Evolutionary conservation across 1,139 yeast species (phyloP), one percentile per base, ranked within the genome.

Genomic region (Suhomyces bribrorum): DNA sequence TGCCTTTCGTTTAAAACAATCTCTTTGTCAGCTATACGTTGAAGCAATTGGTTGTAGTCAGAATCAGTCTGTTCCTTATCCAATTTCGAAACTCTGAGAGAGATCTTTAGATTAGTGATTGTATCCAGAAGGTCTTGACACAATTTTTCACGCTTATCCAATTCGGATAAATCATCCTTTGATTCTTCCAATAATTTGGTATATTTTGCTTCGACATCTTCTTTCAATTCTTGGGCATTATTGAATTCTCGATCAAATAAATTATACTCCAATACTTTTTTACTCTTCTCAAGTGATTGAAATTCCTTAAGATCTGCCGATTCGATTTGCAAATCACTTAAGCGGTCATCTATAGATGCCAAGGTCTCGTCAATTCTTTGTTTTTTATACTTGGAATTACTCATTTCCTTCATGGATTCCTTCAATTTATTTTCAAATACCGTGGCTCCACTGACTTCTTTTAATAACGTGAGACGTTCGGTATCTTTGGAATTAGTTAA

Each of bases 381-480:
- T 45, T 83, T 75, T 52, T 88, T 87, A 46, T 72, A 73, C 45
- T 77, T 79, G 0, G 96, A 82, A 41, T 79, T 81, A 9, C 68
- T 69, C 89, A 92, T 86, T 50, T 88, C 92, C 52, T 83, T 84
- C 48, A 76, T 66, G 1, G 96, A 86, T 43, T 89, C 96, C 43
- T 77, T 77, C 40, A 90, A 68, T 54, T 88, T 86, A 34, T 76
- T 69, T 56, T 92, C 98, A 62, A 92, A 92, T 1, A 90, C 86
- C 43, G 83, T 84, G 1, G 97, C 96, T 12, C 99, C 99, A 36
- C 97, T 94, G 23, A 90, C 96, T 56, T 89, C 96, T 52, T 92
- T 89, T 47, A 92, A 68, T 29, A 90, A 66, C 23, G 79, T 74
- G 41, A 92, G 69, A 44, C 97, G 74, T 55, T 90, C 97, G 3